These are phyloP conservation scores for Volvariella surrecta DNA, from an alignment of 1,284 basidiomycete species.

Conservation along the genomic window DNA sequence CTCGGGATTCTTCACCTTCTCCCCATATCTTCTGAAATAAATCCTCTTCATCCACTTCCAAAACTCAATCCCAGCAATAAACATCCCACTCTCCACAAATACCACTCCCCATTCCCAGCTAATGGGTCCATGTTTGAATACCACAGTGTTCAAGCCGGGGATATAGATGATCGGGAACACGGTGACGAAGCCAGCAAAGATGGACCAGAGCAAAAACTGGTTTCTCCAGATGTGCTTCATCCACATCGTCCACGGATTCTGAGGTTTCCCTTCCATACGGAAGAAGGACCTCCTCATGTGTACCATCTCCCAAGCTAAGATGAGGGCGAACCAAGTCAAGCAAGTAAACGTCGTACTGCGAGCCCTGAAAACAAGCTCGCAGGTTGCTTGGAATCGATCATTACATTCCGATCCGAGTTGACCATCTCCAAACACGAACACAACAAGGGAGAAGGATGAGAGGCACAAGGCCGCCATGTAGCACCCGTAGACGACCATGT, in stretches of 20 bases:
- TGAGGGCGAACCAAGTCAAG: slow-evolving; percentile 38
- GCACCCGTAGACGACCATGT: slow-evolving; percentile 56
- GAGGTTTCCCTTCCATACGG: too few species aligned
- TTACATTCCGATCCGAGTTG: slow-evolving; percentile 43
- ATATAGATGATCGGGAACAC: slow-evolving; percentile 45
- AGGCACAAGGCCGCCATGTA: slow-evolving; percentile 51
- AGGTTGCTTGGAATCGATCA: slow-evolving; percentile 24
- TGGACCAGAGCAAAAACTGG: slow-evolving; percentile 44
- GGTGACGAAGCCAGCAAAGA: slow-evolving; percentile 35
- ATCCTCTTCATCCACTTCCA: slow-evolving; percentile 19
- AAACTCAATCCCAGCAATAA: slow-evolving; percentile 26
- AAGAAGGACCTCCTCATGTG: slow-evolving; percentile 30
- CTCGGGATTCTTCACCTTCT: neutral
- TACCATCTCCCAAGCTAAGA: slow-evolving; percentile 35
- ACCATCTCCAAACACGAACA: slow-evolving; percentile 42
- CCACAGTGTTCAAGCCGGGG: slow-evolving; percentile 30
- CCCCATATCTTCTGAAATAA: neutral
- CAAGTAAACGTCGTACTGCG: slow-evolving; percentile 46
- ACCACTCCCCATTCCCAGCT: slow-evolving; percentile 38
- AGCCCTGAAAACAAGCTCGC: slow-evolving; percentile 41
- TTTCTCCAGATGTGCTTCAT: slow-evolving; percentile 43
- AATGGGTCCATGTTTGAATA: slow-evolving; percentile 34
- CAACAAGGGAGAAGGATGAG: slow-evolving; percentile 38
- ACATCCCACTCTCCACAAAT: slow-evolving; percentile 26
- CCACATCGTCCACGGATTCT: slow-evolving; percentile 29